Evolutionary conservation across 2,329 filamentous ascomycete genomes (phyloP).

Genomic region (Exutisphaerella laricina): DNA sequence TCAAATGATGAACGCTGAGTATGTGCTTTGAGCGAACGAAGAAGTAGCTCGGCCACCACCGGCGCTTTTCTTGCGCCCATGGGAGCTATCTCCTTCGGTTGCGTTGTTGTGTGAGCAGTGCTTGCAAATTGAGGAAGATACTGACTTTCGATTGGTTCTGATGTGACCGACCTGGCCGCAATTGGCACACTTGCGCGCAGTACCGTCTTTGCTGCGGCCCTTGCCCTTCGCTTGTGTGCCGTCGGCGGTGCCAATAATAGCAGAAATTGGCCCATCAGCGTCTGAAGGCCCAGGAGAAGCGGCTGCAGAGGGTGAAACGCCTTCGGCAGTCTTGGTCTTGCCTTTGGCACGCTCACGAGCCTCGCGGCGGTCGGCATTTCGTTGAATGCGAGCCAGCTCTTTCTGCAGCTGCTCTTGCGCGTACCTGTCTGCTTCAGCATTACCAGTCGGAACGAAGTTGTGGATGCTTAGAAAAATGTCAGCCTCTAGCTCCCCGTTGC

Average conservation of each 20-base stretch:
- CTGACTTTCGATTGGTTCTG: constrained; percentile 97
- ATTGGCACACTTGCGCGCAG: constrained; percentile 86
- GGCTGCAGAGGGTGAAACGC: constrained; percentile 42
- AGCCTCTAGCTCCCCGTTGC: constrained; percentile 12
- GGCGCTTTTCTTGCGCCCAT: constrained; percentile 14
- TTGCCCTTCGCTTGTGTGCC: constrained; percentile 33
- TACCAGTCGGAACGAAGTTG: constrained; percentile 58
- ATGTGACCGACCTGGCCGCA: constrained; percentile 96
- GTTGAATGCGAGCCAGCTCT: constrained; percentile 77
- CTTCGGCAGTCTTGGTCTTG: constrained; percentile 40
- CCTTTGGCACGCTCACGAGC: constrained; percentile 83
- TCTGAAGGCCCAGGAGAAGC: constrained; percentile 41
- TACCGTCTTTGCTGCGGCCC: constrained; percentile 56
- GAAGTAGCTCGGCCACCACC: constrained; percentile 14
- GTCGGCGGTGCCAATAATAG: constrained; percentile 18
- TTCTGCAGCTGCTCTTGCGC: constrained; percentile 55
- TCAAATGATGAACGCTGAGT: constrained; percentile 23
- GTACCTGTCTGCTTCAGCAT: constrained; percentile 60
- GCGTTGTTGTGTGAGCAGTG: constrained; percentile 11
- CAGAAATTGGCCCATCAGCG: constrained; percentile 39
- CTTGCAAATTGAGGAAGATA: constrained; percentile 27
- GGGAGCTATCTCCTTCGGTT: constrained; percentile 13
- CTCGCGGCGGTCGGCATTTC: constrained; percentile 85
- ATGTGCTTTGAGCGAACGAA: constrained; percentile 11
- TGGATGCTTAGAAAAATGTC: constrained; percentile 46